Base-by-base conservation (phyloP, 2,329 filamentous ascomycete genomes). In the Neofusicoccum cordaticola region DNA sequence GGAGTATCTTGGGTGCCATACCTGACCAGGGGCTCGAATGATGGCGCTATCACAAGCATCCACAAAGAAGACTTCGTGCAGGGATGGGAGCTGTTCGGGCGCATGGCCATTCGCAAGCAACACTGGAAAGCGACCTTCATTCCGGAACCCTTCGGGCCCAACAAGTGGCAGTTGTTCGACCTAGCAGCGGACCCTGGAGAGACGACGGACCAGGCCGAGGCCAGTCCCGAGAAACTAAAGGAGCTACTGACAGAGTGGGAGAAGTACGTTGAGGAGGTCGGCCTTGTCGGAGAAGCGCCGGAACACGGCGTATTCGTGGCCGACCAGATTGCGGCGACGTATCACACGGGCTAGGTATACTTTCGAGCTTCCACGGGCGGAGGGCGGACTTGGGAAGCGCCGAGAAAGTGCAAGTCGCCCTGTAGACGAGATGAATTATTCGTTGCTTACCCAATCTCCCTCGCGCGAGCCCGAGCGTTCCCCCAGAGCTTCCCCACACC, bases 21-120 rank as follows among this genome's bases (percentile, higher is more conserved):
- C 56, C 63, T 73, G n/a, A 41, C 57, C 27, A 35, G 58, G 41
- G n/a, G 35, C 35, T 37, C 45, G 27, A 12, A 13, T 4, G 27
- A 31, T 7, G 27, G 27, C 41, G 27, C 42, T 37, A 35, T 7
- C 53, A 62, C 41, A n/a, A 47, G 62, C 15, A 71, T 73, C 31
- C 71, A 74, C 51, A 53, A 68, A 9, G 70, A 71, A 8, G 70
- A 73, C n/a, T 62, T 65, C 9, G 69, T 72, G 11, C 66, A 67
- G n/a, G 74, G 72, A 4, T 75, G 74, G 70, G 78, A 80, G 67
- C 68, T 76, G 8, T 71, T 71, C 50, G 77, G 76, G 11, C 71
- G 70, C 4, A 71, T 69, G 19, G 77, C 74, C 4, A 68, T 79
- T 31, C 69, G 77, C 2, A 72, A 73, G 39, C 75, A 76, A 1